Conservation (phyloP, 805 yeast genomes). For the Starmerella davenportii region DNA sequence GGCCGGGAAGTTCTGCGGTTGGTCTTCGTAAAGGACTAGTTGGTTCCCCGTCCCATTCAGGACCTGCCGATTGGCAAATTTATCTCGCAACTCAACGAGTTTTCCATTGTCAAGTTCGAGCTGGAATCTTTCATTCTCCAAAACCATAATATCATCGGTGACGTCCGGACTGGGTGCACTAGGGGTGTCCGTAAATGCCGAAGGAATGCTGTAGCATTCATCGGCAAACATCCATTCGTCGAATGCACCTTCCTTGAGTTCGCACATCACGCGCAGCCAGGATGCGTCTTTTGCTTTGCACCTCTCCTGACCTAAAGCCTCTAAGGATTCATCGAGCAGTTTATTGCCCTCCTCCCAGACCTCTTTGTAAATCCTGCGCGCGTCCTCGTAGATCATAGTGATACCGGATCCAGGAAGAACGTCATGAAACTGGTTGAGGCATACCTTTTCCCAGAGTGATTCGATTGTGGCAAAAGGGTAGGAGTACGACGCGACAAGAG, state of each 20-base stretch:
- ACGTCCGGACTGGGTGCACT: background rate
- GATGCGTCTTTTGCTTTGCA: conserved; percentile 3
- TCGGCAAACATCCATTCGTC: background rate
- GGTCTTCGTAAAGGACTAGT: conserved; percentile 67
- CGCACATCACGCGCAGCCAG: conserved; percentile 17
- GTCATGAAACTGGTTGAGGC: conserved; percentile 89
- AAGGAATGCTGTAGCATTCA: background rate
- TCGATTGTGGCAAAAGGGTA: conserved; percentile 60
- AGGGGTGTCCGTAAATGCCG: background rate
- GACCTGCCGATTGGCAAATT: conserved; percentile 39
- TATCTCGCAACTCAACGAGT: conserved; percentile 46
- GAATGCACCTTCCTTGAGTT: background rate
- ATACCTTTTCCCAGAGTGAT: conserved; percentile 69
- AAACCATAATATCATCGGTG: conserved; percentile 16
- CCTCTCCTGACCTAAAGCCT: conserved; percentile 24
- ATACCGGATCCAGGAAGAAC: conserved; percentile 96
- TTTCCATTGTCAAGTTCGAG: conserved; percentile 47
- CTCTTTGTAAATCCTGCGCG: conserved; percentile 52
- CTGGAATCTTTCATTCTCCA: conserved; percentile 44
- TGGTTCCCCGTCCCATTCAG: conserved; percentile 63
- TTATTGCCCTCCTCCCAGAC: conserved; percentile 36
- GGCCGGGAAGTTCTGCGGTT: conserved; percentile 81
- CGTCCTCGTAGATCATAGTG: conserved; percentile 85
- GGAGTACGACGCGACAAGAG: conserved; percentile 31
- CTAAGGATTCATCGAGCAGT: conserved; percentile 35